Evolutionary conservation across 2,329 filamentous ascomycete genomes (phyloP).

Genomic region (Xylariales sp.): DNA sequence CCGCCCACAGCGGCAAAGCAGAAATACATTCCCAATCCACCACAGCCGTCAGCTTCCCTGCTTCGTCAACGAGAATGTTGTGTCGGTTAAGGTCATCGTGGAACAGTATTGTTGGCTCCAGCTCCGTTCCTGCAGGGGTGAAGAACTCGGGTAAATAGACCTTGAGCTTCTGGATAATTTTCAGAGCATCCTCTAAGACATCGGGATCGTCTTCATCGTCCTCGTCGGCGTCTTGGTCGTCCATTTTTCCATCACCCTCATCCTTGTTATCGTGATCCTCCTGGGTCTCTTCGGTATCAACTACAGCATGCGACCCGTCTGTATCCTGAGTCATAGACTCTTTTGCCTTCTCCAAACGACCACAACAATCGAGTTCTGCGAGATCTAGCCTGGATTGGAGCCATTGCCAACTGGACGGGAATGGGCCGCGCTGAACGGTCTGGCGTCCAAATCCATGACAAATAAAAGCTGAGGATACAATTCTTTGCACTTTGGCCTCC

Average conservation of each 20-base stretch:
- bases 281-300: background rate
- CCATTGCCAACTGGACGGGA: background rate
- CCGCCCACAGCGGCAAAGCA: background rate
- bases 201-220: background rate
- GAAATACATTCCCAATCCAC: background rate
- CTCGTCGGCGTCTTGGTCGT: background rate
- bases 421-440: background rate
- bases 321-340: no score
- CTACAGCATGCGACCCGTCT: background rate
- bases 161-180: background rate
- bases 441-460: background rate
- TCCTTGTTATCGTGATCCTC: background rate
- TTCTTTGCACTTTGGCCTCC: background rate
- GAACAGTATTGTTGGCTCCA: background rate
- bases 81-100: background rate
- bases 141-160: background rate
- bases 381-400: background rate
- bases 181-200: background rate
- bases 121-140: background rate
- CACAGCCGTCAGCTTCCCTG: background rate
- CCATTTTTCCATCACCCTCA: background rate
- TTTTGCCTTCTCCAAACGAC: background rate
- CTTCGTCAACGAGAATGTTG: background rate
- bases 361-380: background rate
- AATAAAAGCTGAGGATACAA: background rate